Percentiles rank a stretch among this genome's conserved stretches.
These are phyloP conservation scores for Rosa lucieae DNA, from an alignment of 306 rosid genomes.

Conservation along the genomic window DNA sequence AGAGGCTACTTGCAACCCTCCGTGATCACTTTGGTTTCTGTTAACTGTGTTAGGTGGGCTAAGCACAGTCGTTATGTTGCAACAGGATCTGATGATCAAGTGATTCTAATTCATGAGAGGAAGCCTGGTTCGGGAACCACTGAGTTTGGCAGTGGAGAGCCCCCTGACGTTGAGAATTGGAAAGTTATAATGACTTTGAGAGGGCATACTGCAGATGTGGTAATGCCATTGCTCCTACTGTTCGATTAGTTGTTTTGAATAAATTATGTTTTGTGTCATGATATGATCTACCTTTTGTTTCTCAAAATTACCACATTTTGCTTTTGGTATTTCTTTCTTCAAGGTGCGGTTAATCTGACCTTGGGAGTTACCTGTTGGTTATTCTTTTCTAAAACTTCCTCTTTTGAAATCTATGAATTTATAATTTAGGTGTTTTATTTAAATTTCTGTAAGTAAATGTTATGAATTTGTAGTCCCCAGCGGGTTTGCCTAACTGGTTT, in stretches of 20 bases:
- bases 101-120: conserved; percentile 85
- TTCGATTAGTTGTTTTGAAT: conserved; percentile 4
- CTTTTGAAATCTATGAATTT: neutral
- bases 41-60: conserved; percentile 98
- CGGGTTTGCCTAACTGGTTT: conserved; percentile 56
- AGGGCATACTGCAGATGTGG: conserved; percentile 99
- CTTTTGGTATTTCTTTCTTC: neutral
- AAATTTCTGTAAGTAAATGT: conserved; percentile 3
- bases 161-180: conserved; percentile 98
- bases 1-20: conserved; percentile 95
- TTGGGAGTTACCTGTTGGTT: neutral
- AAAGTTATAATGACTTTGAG: conserved; percentile 91
- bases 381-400: neutral
- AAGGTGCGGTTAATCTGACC: neutral
- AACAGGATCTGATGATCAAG: conserved; percentile 98
- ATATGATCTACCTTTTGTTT: neutral
- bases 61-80: conserved; percentile 90
- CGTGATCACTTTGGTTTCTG: conserved; percentile 99
- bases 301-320: conserved; percentile 4
- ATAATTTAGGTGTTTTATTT: neutral
- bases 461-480: conserved; percentile 13
- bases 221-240: conserved; percentile 55
- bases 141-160: conserved; percentile 97
- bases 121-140: conserved; percentile 99
- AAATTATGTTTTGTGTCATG: neutral